These are phyloP conservation scores for Arthroderma sp. DNA, from an alignment of 2,329 filamentous ascomycete genomes.

Conservation along the genomic window DNA sequence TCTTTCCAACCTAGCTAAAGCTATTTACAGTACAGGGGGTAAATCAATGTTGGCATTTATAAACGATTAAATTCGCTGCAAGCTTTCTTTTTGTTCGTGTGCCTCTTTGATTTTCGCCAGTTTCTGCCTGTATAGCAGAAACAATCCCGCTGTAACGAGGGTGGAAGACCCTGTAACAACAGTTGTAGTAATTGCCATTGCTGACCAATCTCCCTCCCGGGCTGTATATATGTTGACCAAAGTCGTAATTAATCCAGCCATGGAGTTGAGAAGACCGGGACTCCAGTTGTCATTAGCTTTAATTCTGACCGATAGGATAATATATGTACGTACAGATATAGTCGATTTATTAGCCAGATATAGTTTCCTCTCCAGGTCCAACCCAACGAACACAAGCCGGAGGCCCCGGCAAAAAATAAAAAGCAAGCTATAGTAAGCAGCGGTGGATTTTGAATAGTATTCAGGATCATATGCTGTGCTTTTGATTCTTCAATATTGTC, in stretches of 20 bases:
- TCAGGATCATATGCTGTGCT: constrained; percentile 19
- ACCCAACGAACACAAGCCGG: constrained; percentile 34
- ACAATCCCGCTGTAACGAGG: neutral
- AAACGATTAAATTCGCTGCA: too few species aligned
- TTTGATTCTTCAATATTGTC: constrained; percentile 16
- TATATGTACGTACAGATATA: constrained; percentile 32
- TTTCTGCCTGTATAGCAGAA: neutral
- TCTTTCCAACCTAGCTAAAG: too few species aligned
- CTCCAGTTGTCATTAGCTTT: constrained; percentile 11
- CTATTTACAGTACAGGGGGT: too few species aligned
- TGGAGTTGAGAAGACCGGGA: constrained; percentile 32
- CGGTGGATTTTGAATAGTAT: constrained; percentile 25
- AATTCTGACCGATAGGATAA: neutral
- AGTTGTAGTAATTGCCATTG: constrained; percentile 31
- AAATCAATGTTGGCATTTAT: too few species aligned
- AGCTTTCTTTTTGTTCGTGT: too few species aligned
- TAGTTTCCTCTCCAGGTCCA: constrained; percentile 37
- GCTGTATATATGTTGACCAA: constrained; percentile 39
- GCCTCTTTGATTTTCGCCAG: neutral
- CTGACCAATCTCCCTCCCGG: constrained; percentile 32
- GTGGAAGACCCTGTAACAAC: constrained; percentile 18
- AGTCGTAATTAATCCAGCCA: constrained; percentile 39
- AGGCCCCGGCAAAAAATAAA: constrained; percentile 29
- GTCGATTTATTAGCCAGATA: constrained; percentile 41
- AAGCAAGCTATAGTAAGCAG: constrained; percentile 34